Conservation (phyloP, 768 basidiomycete genomes). For the Tulasnella sp. region DNA sequence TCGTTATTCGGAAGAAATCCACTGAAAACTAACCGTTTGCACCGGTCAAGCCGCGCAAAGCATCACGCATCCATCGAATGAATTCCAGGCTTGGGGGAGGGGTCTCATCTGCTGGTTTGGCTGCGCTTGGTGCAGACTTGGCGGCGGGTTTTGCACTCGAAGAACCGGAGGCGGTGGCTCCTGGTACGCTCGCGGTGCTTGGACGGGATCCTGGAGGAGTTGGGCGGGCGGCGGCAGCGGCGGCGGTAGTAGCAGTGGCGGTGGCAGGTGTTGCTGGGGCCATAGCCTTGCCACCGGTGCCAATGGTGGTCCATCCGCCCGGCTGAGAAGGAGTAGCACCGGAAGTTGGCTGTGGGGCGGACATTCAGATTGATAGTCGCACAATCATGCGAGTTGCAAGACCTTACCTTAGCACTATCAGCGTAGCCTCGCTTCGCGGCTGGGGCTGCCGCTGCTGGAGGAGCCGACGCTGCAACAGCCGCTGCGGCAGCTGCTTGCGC, state of each 20-base stretch:
- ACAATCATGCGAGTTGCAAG: slow-evolving; percentile 31
- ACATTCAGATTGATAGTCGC: neutral
- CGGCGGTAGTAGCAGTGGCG: slow-evolving; percentile 39
- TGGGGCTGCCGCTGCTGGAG: slow-evolving; percentile 38
- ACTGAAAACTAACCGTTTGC: slow-evolving; percentile 57
- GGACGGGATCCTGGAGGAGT: slow-evolving; percentile 42
- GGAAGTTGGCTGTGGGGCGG: slow-evolving; percentile 8
- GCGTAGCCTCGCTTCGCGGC: slow-evolving; percentile 67
- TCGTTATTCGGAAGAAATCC: neutral
- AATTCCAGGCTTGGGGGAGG: slow-evolving; percentile 77
- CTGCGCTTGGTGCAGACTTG: slow-evolving; percentile 32
- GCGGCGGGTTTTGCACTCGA: slow-evolving; percentile 34
- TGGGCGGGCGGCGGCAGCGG: slow-evolving; percentile 41
- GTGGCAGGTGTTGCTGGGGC: slow-evolving; percentile 37
- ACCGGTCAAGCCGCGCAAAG: slow-evolving; percentile 64
- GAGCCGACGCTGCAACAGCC: neutral
- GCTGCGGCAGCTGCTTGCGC: neutral
- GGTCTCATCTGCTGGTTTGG: slow-evolving; percentile 57
- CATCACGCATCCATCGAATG: slow-evolving; percentile 83
- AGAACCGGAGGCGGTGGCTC: slow-evolving; percentile 9
- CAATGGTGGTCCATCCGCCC: slow-evolving; percentile 81
- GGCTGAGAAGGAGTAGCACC: slow-evolving; percentile 33
- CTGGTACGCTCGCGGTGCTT: slow-evolving; percentile 36
- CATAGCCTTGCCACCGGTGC: slow-evolving; percentile 61
- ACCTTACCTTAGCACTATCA: slow-evolving; percentile 53